phyloP scores from a whole-genome alignment of 495 filamentous ascomycete genomes.

The Gamarada debralockiae region DNA sequence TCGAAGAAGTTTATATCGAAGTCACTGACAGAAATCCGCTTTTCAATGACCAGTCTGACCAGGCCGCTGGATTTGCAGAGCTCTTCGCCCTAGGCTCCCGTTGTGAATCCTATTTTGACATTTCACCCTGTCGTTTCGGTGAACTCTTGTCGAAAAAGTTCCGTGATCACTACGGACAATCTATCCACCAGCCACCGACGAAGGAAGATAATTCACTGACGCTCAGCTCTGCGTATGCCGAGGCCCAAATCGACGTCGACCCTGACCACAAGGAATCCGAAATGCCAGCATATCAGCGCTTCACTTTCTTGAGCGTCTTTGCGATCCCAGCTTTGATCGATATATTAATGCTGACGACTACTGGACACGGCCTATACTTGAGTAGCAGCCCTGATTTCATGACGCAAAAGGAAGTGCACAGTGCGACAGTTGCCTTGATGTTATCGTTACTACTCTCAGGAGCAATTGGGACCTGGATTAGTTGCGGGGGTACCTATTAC shows the following conservation, averaged over 20 bases:
- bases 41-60: too few relatives aligned
- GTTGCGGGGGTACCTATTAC: too few relatives aligned
- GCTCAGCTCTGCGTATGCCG: slow-evolving; percentile 32
- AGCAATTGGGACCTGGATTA: too few relatives aligned
- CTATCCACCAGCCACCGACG: slow-evolving; percentile 36
- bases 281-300: slow-evolving; percentile 47
- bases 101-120: slow-evolving; percentile 57
- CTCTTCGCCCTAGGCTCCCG: too few relatives aligned
- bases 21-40: too few relatives aligned
- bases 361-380: too few relatives aligned
- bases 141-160: slow-evolving; percentile 49
- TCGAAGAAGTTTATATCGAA: too few relatives aligned
- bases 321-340: slow-evolving; percentile 57
- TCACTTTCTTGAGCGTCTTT: slow-evolving; percentile 58
- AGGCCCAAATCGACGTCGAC: slow-evolving; percentile 53
- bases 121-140: slow-evolving; percentile 50
- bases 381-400: too few relatives aligned
- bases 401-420: too few relatives aligned
- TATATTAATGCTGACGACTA: slow-evolving; percentile 55
- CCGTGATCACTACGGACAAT: slow-evolving; percentile 42
- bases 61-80: too few relatives aligned
- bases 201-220: slow-evolving; percentile 32
- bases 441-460: too few relatives aligned
- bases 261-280: slow-evolving; percentile 41
- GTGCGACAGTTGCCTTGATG: too few relatives aligned